Conservation (phyloP, 345 rosid genomes). For the Syzygium aqueum region DNA sequence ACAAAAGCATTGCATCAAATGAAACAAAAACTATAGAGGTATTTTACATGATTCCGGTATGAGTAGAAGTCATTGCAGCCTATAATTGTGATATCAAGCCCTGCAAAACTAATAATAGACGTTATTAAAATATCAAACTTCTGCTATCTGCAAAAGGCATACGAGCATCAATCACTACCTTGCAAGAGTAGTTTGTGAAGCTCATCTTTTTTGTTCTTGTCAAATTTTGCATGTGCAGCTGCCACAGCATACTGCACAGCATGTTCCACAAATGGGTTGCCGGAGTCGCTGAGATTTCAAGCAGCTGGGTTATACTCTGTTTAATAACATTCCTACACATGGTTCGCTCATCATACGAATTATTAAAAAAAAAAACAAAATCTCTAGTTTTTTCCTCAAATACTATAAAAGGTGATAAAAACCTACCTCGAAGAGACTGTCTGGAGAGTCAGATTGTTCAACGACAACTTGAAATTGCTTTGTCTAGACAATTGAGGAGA, state of each 20-base stretch:
- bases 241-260: constrained; percentile 74
- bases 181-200: constrained; percentile 68
- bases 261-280: constrained; percentile 87
- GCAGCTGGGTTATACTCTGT: neutral
- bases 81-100: constrained; percentile 81
- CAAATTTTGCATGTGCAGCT: constrained; percentile 55
- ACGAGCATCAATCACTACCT: constrained; percentile 29
- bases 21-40: neutral
- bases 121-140: constrained; percentile 7
- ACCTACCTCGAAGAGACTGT: constrained; percentile 59
- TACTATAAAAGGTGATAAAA: neutral
- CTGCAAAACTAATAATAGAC: constrained; percentile 32
- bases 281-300: constrained; percentile 45
- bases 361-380: neutral
- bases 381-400: neutral
- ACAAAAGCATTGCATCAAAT: neutral
- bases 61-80: constrained; percentile 97
- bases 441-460: constrained; percentile 54
- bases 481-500: constrained; percentile 93
- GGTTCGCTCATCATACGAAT: neutral
- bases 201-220: constrained; percentile 40
- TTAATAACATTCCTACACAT: neutral
- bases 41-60: constrained; percentile 69
- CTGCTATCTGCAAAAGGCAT: neutral
- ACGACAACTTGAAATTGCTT: constrained; percentile 66